Evolutionary conservation across 2,329 filamentous ascomycete genomes (phyloP).

Genomic region (Colletotrichum gloeosporioides): DNA sequence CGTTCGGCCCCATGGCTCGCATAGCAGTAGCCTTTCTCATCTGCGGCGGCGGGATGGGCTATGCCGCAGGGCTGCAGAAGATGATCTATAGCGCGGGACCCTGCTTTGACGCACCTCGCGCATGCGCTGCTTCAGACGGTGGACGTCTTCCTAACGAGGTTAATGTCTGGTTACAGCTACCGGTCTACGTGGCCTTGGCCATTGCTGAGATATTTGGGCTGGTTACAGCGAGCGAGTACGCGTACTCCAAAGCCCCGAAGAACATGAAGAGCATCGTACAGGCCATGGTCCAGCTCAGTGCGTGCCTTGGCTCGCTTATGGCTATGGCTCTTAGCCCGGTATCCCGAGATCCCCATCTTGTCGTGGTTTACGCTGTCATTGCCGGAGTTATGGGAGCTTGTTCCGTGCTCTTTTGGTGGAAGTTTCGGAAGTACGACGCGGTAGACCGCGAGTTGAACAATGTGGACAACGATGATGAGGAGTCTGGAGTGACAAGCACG

Average conservation of each 20-base stretch:
- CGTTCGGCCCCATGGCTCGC: slow-evolving; percentile 58
- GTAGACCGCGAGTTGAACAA: background rate
- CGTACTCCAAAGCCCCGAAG: slow-evolving; percentile 45
- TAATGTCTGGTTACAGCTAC: slow-evolving; percentile 43
- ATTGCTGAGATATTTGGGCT: slow-evolving; percentile 47
- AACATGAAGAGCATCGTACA: slow-evolving; percentile 40
- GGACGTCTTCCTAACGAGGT: slow-evolving; percentile 32
- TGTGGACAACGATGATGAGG: background rate
- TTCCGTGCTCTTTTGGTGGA: background rate
- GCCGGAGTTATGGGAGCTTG: background rate
- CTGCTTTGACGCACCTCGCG: slow-evolving; percentile 23
- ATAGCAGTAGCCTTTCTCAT: slow-evolving; percentile 56
- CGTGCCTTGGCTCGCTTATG: slow-evolving; percentile 4
- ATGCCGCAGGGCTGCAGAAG: slow-evolving; percentile 52
- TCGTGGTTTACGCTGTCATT: background rate
- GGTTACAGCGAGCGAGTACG: slow-evolving; percentile 46
- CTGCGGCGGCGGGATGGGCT: slow-evolving; percentile 52
- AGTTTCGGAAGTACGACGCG: background rate
- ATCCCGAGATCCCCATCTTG: background rate
- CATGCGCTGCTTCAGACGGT: slow-evolving; percentile 26
- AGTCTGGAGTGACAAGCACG: background rate
- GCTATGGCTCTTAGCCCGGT: background rate
- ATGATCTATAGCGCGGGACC: slow-evolving; percentile 35
- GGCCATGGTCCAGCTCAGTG: slow-evolving; percentile 27
- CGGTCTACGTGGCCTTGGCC: slow-evolving; percentile 42